A percentile compares a stretch with the other conserved stretches of the same genome.
Conservation (phyloP, 768 basidiomycete genomes). For the Pisolithus orientalis region DNA sequence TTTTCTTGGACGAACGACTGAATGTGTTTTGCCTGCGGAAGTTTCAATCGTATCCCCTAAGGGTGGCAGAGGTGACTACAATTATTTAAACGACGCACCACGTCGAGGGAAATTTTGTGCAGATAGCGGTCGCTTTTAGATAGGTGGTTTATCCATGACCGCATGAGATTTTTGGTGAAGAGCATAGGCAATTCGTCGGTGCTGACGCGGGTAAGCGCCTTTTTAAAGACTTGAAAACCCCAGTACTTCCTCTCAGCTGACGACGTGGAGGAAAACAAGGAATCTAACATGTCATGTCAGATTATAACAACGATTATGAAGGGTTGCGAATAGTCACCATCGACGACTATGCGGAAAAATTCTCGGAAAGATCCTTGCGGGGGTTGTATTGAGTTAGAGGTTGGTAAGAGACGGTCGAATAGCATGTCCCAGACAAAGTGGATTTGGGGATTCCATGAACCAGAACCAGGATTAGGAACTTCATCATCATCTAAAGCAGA, state of each 20-base stretch:
- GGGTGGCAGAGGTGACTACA: neutral
- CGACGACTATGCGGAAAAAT: constrained; percentile 87
- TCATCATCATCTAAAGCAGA: constrained; percentile 51
- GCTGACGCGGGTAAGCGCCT: constrained; percentile 62
- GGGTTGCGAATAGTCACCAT: constrained; percentile 52
- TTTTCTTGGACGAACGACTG: constrained; percentile 68
- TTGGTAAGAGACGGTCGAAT: constrained; percentile 65
- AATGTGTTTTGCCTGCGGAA: constrained; percentile 60
- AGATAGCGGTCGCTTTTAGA: constrained; percentile 83
- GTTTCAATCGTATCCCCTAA: neutral
- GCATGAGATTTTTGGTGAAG: constrained; percentile 94
- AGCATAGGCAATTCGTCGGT: constrained; percentile 72
- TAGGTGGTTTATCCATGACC: constrained; percentile 94
- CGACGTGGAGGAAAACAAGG: constrained; percentile 76
- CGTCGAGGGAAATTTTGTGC: constrained; percentile 81
- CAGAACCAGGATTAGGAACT: constrained; percentile 41
- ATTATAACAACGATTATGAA: neutral
- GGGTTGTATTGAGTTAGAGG: constrained; percentile 27
- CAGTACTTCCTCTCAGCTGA: constrained; percentile 88
- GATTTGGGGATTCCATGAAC: constrained; percentile 81
- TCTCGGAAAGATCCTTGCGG: constrained; percentile 71
- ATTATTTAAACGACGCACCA: constrained; percentile 41
- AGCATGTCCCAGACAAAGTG: constrained; percentile 91
- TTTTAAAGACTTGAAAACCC: constrained; percentile 92
- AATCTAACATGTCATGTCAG: constrained; percentile 45